Conservation (phyloP, 139 green algal genomes). For the Astrephomene gubernaculifera region DNA sequence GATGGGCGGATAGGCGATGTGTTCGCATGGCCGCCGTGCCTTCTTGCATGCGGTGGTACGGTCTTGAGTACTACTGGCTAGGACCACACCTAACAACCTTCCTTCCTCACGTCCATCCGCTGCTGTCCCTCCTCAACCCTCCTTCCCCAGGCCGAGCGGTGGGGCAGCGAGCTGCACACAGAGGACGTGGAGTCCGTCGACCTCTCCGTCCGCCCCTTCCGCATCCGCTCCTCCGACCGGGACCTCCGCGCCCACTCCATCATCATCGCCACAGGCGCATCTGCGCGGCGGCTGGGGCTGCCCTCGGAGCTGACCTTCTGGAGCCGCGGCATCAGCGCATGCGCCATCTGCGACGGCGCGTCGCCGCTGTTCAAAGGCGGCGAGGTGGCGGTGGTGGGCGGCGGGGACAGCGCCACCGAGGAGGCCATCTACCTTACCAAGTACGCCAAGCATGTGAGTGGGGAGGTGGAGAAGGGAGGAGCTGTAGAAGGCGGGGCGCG, state of each 20-base stretch:
- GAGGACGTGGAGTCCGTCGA: constrained; percentile 97
- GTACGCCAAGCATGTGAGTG: constrained; percentile 86
- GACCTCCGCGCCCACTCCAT: constrained; percentile 82
- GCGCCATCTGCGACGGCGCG: constrained; percentile 97
- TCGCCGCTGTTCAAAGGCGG: constrained; percentile 85
- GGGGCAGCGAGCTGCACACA: constrained; percentile 89
- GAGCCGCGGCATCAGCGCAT: constrained; percentile 94
- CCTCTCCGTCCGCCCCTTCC: constrained; percentile 83
- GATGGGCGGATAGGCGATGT: too few species aligned
- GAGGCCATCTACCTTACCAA: constrained; percentile 99
- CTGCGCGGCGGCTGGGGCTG: constrained; percentile 88
- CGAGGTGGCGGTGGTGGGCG: constrained; percentile 95
- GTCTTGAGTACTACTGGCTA: too few species aligned
- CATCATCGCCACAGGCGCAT: constrained; percentile 97
- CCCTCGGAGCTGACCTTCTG: constrained; percentile 93
- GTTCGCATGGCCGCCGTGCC: too few species aligned
- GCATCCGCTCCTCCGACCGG: constrained; percentile 76
- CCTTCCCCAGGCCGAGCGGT: constrained; percentile 87
- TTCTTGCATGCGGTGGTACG: too few species aligned
- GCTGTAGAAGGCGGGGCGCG: neutral
- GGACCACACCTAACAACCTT: neutral
- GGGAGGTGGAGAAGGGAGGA: neutral
- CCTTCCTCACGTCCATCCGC: neutral
- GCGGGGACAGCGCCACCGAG: constrained; percentile 96
- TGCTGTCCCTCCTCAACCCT: neutral